Conservation (phyloP, 148 eudicot species). For the Chenopodium formosanum region DNA sequence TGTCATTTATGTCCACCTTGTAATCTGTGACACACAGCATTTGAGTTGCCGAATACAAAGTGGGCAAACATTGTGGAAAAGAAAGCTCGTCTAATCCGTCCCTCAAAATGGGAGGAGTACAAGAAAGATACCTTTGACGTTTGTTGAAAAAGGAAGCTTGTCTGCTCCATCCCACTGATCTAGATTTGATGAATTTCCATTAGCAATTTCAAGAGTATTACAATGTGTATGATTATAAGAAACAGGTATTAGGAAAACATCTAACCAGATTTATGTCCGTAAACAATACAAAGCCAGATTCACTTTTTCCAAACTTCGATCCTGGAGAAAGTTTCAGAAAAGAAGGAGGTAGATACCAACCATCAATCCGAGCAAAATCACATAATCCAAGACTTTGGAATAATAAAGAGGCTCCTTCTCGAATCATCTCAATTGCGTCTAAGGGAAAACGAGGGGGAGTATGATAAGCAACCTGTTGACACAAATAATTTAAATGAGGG, state of each 20-base stretch:
- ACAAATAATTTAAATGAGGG: constrained; percentile 12
- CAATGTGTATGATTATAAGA: constrained; percentile 7
- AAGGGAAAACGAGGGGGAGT: constrained; percentile 89
- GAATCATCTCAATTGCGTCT: constrained; percentile 59
- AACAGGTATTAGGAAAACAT: not conserved
- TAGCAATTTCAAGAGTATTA: not conserved
- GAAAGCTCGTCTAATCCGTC: too few species aligned
- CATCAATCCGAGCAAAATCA: constrained; percentile 96
- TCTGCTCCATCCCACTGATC: constrained; percentile 99
- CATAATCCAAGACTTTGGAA: constrained; percentile 62
- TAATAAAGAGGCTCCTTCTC: constrained; percentile 69
- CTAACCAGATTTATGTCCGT: constrained; percentile 89
- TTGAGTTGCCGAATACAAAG: not conserved
- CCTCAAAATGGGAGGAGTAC: not conserved
- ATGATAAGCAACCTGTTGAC: constrained; percentile 75
- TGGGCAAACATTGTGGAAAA: not conserved
- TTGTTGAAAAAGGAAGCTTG: constrained; percentile 94
- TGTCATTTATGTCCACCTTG: not conserved
- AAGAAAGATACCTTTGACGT: constrained; percentile 68
- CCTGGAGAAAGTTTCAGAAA: constrained; percentile 34
- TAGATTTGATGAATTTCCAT: constrained; percentile 22
- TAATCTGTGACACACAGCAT: not conserved
- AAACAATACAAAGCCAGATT: constrained; percentile 60
- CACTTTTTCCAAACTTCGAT: constrained; percentile 48
- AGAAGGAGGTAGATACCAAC: constrained; percentile 81